A percentile compares a stretch with the other conserved stretches of the same genome.
phyloP scores from a whole-genome alignment of 352 stramenopile species.

The Phytophthora citrophthora region DNA sequence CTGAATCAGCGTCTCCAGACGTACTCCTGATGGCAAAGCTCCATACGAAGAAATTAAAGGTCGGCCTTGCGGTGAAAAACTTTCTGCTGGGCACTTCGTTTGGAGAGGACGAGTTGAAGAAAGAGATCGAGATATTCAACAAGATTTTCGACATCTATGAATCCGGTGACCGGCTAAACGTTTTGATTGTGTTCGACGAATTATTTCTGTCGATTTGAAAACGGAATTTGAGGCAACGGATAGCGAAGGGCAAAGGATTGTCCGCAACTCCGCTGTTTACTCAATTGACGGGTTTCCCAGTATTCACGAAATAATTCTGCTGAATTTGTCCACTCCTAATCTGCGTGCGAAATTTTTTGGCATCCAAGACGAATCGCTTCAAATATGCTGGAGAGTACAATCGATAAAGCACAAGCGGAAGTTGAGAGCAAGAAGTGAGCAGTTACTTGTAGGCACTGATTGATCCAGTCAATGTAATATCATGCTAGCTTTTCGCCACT shows the following conservation, averaged over 20 bases:
- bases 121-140: neutral
- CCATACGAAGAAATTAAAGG: neutral
- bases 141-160: neutral
- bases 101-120: neutral
- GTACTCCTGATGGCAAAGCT: neutral
- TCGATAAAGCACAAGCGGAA: neutral
- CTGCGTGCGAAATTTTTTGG: neutral
- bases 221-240: neutral
- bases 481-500: no score
- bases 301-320: neutral
- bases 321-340: neutral
- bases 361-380: neutral
- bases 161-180: neutral
- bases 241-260: neutral
- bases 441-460: no score
- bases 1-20: no score
- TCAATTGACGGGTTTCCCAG: neutral
- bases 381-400: neutral
- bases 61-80: neutral
- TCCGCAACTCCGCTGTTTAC: neutral
- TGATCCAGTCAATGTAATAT: no score
- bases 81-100: neutral
- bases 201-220: neutral
- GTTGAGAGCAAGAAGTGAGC: no score
- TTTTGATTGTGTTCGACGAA: neutral